A percentile compares a stretch with the other conserved stretches of the same genome.
These are phyloP conservation scores for Gossypium schwendimanii DNA, from an alignment of 441 rosid species.

Conservation along the genomic window DNA sequence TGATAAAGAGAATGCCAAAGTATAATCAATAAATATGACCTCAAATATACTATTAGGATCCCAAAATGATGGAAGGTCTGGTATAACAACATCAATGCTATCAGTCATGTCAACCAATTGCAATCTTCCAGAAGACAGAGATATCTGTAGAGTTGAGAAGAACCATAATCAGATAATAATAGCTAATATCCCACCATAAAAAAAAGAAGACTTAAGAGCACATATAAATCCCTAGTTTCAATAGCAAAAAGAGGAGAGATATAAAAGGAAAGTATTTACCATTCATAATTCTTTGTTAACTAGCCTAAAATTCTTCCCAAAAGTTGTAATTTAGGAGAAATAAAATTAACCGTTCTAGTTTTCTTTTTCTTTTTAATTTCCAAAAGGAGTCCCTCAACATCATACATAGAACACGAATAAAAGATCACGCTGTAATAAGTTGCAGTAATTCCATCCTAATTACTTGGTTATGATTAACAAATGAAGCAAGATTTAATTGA, in stretches of 20 bases:
- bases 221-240: background rate
- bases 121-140: constrained; percentile 62
- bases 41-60: constrained; percentile 40
- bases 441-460: background rate
- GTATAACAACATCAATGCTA: constrained; percentile 58
- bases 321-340: background rate
- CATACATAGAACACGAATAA: background rate
- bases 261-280: background rate
- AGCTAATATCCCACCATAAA: constrained; percentile 3
- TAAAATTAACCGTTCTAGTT: background rate
- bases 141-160: constrained; percentile 40
- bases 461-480: background rate
- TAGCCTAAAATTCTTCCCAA: background rate
- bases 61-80: constrained; percentile 62
- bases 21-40: constrained; percentile 35
- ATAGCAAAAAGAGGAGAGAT: background rate
- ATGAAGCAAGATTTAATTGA: background rate
- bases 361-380: background rate
- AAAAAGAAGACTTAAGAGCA: background rate
- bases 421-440: background rate
- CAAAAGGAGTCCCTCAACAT: background rate
- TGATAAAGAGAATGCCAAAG: constrained; percentile 11
- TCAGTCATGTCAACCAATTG: constrained; percentile 72
- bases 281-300: background rate
- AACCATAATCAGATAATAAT: constrained; percentile 18